Base-by-base conservation (phyloP, 2,329 filamentous ascomycete species). In the Cryphonectria parasitica region DNA sequence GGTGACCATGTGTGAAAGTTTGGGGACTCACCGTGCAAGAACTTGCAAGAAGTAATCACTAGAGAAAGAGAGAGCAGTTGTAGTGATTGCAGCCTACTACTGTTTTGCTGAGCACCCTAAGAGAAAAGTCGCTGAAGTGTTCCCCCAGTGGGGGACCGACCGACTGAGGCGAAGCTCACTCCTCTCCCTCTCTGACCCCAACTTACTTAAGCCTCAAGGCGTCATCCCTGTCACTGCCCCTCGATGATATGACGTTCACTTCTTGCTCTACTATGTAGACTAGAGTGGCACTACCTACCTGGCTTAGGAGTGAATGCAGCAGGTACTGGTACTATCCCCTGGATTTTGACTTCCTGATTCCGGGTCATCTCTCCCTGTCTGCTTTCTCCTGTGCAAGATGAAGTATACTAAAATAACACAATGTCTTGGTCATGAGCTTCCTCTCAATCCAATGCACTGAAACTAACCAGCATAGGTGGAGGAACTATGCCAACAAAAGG, bases 191-290 rank as follows among this genome's bases (percentile, higher is more conserved):
- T 43, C 25, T 25, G 7, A 62, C 41, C 10, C 36, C 36, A 43
- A 7, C 22, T 49, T 68, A 63, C 66, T 63, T 41, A 41, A 63
- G 43, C 45, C 45, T 49, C 22, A 49, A 49, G 45, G 7, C 45
- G 22, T 49, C 66, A 68, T 28, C 54, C 45, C 41, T 68, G 60
- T 68, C 56, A 41, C 66, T 65, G 69, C 69, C 69, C 66, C 69
- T 66, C 69, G 22, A 49, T 66, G 25, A 41, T 66, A 71, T 71
- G 69, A 71, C 69, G 69, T 71, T 64, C 62, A 28, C 25, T 45
- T 25, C 22, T 54, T 13, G 58, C 31, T 61, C 19, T 22, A 34
- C 34, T 34, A 34, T 34, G 34, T 34, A 39, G 28, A 4, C 34
- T 36, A 22, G 58, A 61, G 22, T 39, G 58, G 36, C 22, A 52